phyloP scores from a whole-genome alignment of 1,139 yeast genomes.

The Yamadazyma songkhlaensis region DNA sequence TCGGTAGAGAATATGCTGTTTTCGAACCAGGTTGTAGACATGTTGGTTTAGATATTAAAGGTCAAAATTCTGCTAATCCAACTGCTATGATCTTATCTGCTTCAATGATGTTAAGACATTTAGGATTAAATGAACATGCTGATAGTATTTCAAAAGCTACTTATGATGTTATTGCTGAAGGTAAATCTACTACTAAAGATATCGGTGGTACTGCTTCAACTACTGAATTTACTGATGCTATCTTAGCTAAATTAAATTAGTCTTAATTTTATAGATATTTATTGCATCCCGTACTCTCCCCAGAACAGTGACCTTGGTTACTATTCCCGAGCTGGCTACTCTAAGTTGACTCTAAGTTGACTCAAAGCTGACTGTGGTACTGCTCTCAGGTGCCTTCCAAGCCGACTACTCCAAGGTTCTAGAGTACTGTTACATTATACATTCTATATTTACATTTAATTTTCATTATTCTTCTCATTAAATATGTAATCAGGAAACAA shows the following conservation, averaged over 20 bases:
- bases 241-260: slow-evolving; percentile 59
- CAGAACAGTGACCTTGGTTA: too few species aligned
- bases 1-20: slow-evolving; percentile 96
- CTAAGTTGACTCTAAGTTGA: too few species aligned
- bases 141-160: slow-evolving; percentile 87
- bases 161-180: slow-evolving; percentile 84
- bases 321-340: too few species aligned
- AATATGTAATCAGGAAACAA: slow-evolving; percentile 41
- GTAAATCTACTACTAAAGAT: slow-evolving; percentile 75
- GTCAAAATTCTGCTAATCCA: slow-evolving; percentile 95
- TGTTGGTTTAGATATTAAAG: slow-evolving; percentile 95
- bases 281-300: background rate
- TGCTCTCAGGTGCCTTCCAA: too few species aligned
- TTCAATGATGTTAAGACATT: slow-evolving; percentile 88
- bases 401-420: too few species aligned
- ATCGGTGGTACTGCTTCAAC: slow-evolving; percentile 89
- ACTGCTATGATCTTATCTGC: slow-evolving; percentile 95
- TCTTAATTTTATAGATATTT: slow-evolving; percentile 2
- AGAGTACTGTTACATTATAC: too few species aligned
- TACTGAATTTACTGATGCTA: slow-evolving; percentile 89
- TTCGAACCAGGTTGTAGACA: slow-evolving; percentile 99
- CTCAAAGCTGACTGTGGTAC: too few species aligned
- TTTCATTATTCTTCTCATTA: slow-evolving; percentile 11
- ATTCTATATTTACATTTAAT: too few species aligned
- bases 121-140: slow-evolving; percentile 82